These are phyloP conservation scores for Solanum boliviense DNA, from an alignment of 257 asterid genomes.

Conservation along the genomic window DNA sequence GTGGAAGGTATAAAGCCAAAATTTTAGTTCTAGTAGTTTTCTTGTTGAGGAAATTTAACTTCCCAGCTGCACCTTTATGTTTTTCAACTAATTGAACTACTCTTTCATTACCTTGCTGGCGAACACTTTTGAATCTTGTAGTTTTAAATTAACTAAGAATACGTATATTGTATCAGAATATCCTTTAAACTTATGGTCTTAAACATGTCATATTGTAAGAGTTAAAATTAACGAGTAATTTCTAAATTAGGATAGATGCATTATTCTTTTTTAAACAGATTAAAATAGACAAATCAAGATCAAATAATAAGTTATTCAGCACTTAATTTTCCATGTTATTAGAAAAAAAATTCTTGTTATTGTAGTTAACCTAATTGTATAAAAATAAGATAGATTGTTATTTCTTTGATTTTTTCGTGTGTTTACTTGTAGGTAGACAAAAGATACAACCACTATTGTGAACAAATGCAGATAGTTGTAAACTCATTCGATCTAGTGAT, in stretches of 20 bases:
- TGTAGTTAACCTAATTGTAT: neutral
- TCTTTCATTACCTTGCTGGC: neutral
- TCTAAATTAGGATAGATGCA: neutral
- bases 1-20: neutral
- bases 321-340: neutral
- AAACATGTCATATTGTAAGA: neutral
- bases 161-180: neutral
- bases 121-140: neutral
- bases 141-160: neutral
- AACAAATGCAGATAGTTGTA: slow-evolving; percentile 97
- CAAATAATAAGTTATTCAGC: neutral
- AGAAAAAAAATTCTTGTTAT: neutral
- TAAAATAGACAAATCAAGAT: neutral
- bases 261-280: neutral
- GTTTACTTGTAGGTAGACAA: slow-evolving; percentile 56
- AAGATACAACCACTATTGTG: slow-evolving; percentile 87
- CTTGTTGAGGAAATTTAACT: neutral
- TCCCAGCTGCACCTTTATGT: neutral
- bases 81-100: neutral
- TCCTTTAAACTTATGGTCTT: neutral
- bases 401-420: neutral
- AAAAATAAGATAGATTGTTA: neutral
- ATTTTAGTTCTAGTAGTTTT: neutral
- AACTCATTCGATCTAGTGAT: slow-evolving; percentile 88
- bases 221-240: neutral